Evolutionary conservation across 345 rosid species (phyloP).

Genomic region (Garcia nutans): DNA sequence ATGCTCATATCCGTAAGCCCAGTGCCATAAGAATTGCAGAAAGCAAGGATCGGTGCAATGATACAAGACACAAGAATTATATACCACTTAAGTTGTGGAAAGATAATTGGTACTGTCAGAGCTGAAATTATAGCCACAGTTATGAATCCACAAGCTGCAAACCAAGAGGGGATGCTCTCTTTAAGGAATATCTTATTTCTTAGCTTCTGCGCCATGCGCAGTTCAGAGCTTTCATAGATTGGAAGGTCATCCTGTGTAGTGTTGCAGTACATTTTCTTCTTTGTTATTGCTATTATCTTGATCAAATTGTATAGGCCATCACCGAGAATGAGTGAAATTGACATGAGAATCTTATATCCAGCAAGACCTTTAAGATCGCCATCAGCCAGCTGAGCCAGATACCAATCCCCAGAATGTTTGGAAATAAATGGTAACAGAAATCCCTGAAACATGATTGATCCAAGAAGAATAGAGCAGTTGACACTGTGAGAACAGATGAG

Average conservation of each 20-base stretch:
- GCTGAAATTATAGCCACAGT: slow-evolving; percentile 77
- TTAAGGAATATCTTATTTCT: slow-evolving; percentile 68
- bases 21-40: slow-evolving; percentile 90
- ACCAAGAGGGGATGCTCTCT: slow-evolving; percentile 72
- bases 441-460: slow-evolving; percentile 16
- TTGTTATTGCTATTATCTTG: slow-evolving; percentile 1
- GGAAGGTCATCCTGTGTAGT: not conserved
- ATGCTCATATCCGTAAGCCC: slow-evolving; percentile 87
- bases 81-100: slow-evolving; percentile 84
- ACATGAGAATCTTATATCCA: slow-evolving; percentile 9
- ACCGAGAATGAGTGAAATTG: slow-evolving; percentile 9
- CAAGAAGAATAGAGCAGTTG: slow-evolving; percentile 18
- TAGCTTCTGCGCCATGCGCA: slow-evolving; percentile 47
- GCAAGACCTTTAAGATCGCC: slow-evolving; percentile 10
- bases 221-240: slow-evolving; percentile 37
- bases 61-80: slow-evolving; percentile 71
- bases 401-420: slow-evolving; percentile 7
- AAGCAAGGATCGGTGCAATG: slow-evolving; percentile 86
- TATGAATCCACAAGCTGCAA: slow-evolving; percentile 75
- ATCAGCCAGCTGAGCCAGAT: not conserved
- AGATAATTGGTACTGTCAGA: slow-evolving; percentile 58
- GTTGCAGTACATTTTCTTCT: not conserved
- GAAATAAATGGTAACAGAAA: slow-evolving; percentile 9
- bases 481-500: slow-evolving; percentile 21
- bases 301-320: slow-evolving; percentile 13